Base-by-base conservation (phyloP, 441 rosid genomes). In the Erysimum cheiri region DNA sequence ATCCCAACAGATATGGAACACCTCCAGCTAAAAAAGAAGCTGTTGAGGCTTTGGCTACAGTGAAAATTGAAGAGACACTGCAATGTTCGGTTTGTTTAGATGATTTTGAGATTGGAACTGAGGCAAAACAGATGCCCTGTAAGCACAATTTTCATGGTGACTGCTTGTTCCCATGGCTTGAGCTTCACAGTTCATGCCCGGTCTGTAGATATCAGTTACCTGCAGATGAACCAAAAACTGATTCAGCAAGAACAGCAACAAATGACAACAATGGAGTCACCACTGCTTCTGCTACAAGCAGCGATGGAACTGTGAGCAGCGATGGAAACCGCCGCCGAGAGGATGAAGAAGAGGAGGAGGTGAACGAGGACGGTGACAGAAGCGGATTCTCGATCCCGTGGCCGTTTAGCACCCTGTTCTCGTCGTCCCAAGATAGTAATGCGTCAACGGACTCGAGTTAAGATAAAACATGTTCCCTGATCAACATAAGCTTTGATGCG, bases 161-260 rank as follows among this genome's bases (percentile, higher is more conserved):
- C 22, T 88, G 93, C 39, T 79, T 88, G 67, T 52, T 84, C 48
- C 89, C 93, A 9, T 88, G 93, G 93, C 80, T 88, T 71, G 91
- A 88, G 73, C 86, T 86, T 71, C 93, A 86, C 50, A 86, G 91
- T 71, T 83, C 93, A 10, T 88, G 93, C 41, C 93, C 91, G 0
- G 85, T 88, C 32, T 88, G 93, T 33, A 77, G 93, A 74, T 78
- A 62, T 64, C 84, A 80, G 60, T 60, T 88, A 55, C 86, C 91
- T 32, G 73, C 76, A 4, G 75, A 62, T 64, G 92, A 91, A 58
- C 52, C 83, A 2, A 89, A 87, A 75, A 66, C 76, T 0, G 86
- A 85, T 33, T 60, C 85, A 3, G 91, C 60, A 40, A 88, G 80
- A 33, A 62, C 83, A 3, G 88, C 77, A 35, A 87, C 82, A 1